Percentiles rank a stretch among this genome's conserved stretches.
Conservation (phyloP, 2,329 filamentous ascomycete species). For the Arthroderma sp. region DNA sequence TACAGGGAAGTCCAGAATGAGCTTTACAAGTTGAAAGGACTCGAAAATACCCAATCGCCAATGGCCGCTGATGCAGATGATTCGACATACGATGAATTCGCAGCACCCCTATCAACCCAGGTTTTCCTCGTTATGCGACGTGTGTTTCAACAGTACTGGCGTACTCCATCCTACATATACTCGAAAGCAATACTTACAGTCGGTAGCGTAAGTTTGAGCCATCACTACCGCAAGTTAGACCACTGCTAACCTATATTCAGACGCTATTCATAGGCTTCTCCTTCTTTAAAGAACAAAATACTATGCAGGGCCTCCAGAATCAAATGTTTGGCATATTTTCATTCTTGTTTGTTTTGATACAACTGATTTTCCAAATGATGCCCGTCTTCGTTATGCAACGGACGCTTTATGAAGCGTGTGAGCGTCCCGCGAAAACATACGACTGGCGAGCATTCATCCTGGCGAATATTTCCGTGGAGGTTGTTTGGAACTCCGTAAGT, state of each 20-base stretch:
- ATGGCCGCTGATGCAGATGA: background rate
- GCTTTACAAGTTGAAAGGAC: slow-evolving; percentile 43
- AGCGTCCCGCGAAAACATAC: slow-evolving; percentile 54
- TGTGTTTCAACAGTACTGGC: slow-evolving; percentile 86
- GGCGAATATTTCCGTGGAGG: slow-evolving; percentile 57
- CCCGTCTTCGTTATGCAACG: slow-evolving; percentile 46
- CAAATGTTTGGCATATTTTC: slow-evolving; percentile 85
- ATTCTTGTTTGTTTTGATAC: slow-evolving; percentile 64
- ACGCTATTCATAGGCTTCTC: slow-evolving; percentile 72
- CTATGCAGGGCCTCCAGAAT: slow-evolving; percentile 70
- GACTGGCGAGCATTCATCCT: slow-evolving; percentile 58
- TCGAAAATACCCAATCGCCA: slow-evolving; percentile 26
- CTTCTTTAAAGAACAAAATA: slow-evolving; percentile 62
- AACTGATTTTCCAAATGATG: slow-evolving; percentile 40
- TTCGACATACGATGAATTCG: slow-evolving; percentile 51
- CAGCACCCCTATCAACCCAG: slow-evolving; percentile 58
- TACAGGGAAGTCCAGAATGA: slow-evolving; percentile 43
- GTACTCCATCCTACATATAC: slow-evolving; percentile 78
- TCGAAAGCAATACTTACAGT: slow-evolving; percentile 34
- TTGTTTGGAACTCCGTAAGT: slow-evolving; percentile 45
- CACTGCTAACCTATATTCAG: slow-evolving; percentile 46
- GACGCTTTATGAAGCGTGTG: slow-evolving; percentile 45
- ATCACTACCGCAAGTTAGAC: too few relatives aligned
- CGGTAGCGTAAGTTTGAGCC: too few relatives aligned
- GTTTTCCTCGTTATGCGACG: slow-evolving; percentile 55